Evolutionary conservation across 768 basidiomycete genomes (phyloP), one percentile per base, ranked within the genome.

Genomic region (Termitomyces sp.): DNA sequence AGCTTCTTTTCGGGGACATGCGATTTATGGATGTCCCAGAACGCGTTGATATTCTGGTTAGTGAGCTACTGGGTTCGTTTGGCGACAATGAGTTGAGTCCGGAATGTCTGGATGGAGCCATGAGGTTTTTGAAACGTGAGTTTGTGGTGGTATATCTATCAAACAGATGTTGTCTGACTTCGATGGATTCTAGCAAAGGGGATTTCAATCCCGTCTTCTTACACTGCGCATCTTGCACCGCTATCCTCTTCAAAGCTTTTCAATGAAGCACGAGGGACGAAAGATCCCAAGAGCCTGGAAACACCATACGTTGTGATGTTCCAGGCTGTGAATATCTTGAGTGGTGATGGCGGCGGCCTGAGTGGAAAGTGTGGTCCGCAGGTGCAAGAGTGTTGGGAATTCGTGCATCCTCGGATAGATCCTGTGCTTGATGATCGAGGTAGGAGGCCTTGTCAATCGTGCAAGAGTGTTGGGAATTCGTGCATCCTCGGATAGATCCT

Each of bases 271-370:
- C 76, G 83, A 53, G 73, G 80, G 0, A 68, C 75, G 50, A 89
- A 82, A 63, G 85, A 82, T 58, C 72, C 82, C 32, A 91, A 90
- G 68, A 81, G 84, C 23, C 68, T 89, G 54, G 97, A 99, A 72
- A 98, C 94, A 31, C 96, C 97, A 0, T 98, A 98, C 63, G 97
- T 99, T 16, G 97, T 98, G 57, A 96, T 98, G 95, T 93, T 99
- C 69, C 88, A 92, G 64, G 91, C 93, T 9, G 89, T 93, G 57
- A 95, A 94, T 60, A 80, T 94, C 55, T 77, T 99, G 39, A 92
- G 90, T 54, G 94, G 86, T 7, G 76, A 89, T 46, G 82, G 88
- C 42, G 80, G 81, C 27, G 80, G 82, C 39, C 61, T 76, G 33
- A 75, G 77, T 61, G 84, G 83, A 16, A 78, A 82, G 43, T 94